These are phyloP conservation scores for Helianthus annuus DNA, from an alignment of 129 eudicot genomes.

Conservation along the genomic window HanXRQr2.0-SUNRISE NC_035434.2:171031973-171032472, in stretches of 20 bases:
- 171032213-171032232: not conserved
- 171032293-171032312: not conserved
- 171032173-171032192: slow-evolving; percentile 10
- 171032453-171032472: slow-evolving; percentile 4
- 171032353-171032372: not conserved
- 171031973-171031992: not conserved
- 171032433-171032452: not conserved
- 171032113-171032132: not conserved
- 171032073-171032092: no score
- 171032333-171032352: not conserved
- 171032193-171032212: not conserved
- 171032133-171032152: not conserved
- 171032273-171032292: not conserved
- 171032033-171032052: no score
- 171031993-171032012: slow-evolving; percentile 11
- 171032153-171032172: not conserved
- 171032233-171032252: not conserved
- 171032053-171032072: no score
- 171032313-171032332: not conserved
- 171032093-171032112: not conserved
- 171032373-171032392: not conserved
- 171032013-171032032: not conserved
- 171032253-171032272: not conserved
- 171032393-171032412: not conserved
- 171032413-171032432: not conserved